Evolutionary conservation across 192 early-diverging fungal species (phyloP), one percentile per base, ranked within the genome.

Genomic region (Gamsiella multidivaricata): DNA sequence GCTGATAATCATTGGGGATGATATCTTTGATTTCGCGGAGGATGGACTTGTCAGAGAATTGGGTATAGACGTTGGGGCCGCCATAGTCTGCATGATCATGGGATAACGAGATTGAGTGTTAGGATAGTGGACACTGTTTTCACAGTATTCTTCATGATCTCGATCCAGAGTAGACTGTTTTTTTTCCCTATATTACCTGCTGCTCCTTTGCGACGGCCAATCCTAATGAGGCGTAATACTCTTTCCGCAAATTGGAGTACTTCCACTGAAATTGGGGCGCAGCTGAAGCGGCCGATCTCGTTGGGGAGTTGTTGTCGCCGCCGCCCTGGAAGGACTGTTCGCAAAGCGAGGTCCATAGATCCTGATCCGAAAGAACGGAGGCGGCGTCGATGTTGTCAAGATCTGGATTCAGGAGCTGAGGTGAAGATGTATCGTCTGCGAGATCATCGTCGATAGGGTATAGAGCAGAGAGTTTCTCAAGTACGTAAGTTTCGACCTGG

Each of bases 181-280:
- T n/a, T 17, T 2, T 46, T 69, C 72, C 74, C 51, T n/a, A n/a
- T n/a, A n/a, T n/a, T n/a, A n/a, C n/a, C n/a, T n/a, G n/a, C n/a
- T 79, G 69, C 28, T 76, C 69, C 26, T 61, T 62, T 25, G 51
- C 52, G 5, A 74, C 54, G 17, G 53, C 47, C 34, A 83, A 17
- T 54, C 82, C 82, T 22, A 83, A 49, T 12, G 78, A 71, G 0
- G 71, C 62, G 43, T 83, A 83, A 54, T 71, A 83, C 17, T 80
- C 61, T 41, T 66, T 74, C 36, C 82, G 65, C 41, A 83, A 49
- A 10, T 54, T 45, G 0, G 82, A 83, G 29, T 71, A 31, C 54
- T 83, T 83, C 82, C 82, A 83, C 41, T 74, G 76, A 70, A 83
- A 83, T 25, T 70, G 82, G 12, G 71, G 66, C 29, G 70, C 71